These are phyloP conservation scores for Paramecium biaurelia DNA, from an alignment of 73 alveolate species.

Conservation along the genomic window DNA sequence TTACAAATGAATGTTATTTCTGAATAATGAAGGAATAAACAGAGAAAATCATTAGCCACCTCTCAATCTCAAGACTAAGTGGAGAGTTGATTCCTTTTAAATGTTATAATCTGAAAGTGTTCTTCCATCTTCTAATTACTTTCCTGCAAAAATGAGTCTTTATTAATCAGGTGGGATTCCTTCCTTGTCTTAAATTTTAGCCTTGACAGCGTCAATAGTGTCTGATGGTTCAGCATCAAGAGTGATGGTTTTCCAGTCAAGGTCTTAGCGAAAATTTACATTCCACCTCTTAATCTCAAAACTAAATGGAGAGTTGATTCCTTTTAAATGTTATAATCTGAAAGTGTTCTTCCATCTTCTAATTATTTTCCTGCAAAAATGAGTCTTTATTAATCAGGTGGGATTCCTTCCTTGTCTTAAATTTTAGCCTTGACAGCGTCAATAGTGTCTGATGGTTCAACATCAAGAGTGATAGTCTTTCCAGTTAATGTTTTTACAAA, in stretches of 20 bases:
- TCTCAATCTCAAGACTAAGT: slow-evolving; percentile 37
- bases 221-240: slow-evolving; percentile 63
- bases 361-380: slow-evolving; percentile 56
- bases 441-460: slow-evolving; percentile 59
- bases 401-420: slow-evolving; percentile 66
- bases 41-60: too few species aligned
- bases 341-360: slow-evolving; percentile 56
- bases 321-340: slow-evolving; percentile 62
- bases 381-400: slow-evolving; percentile 62
- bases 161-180: slow-evolving; percentile 66
- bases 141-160: slow-evolving; percentile 63
- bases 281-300: slow-evolving; percentile 67
- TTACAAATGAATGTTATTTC: too few species aligned
- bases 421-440: slow-evolving; percentile 52
- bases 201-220: slow-evolving; percentile 58
- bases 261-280: slow-evolving; percentile 64
- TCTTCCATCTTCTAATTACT: slow-evolving; percentile 51
- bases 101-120: slow-evolving; percentile 57
- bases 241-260: slow-evolving; percentile 69
- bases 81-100: slow-evolving; percentile 55
- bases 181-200: slow-evolving; percentile 61
- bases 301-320: slow-evolving; percentile 68
- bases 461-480: slow-evolving; percentile 47
- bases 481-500: slow-evolving; percentile 49
- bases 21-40: too few species aligned